Percentiles rank a stretch among this genome's conserved stretches.
phyloP scores from a whole-genome alignment of 768 basidiomycete genomes.

The Tephrocybe sp. region DNA sequence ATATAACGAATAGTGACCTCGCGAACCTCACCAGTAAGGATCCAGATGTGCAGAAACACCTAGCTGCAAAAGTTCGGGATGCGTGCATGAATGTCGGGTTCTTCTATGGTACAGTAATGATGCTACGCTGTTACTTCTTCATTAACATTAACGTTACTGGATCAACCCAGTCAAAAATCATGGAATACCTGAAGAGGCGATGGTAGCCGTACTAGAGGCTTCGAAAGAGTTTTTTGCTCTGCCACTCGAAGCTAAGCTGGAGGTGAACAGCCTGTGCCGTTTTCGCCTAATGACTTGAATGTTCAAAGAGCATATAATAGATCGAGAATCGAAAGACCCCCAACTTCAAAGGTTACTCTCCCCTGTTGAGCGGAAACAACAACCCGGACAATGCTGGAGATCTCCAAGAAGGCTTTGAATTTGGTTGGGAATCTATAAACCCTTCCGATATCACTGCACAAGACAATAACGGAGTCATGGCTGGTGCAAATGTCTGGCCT shows the following conservation, averaged over 20 bases:
- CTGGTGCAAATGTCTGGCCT: conserved; percentile 81
- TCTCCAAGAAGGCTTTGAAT: conserved; percentile 87
- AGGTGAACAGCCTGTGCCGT: too few relatives aligned
- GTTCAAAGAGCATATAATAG: too few relatives aligned
- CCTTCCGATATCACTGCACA: conserved; percentile 22
- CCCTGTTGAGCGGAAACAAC: conserved; percentile 69
- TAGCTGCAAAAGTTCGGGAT: conserved; percentile 61
- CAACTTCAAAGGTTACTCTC: conserved; percentile 80
- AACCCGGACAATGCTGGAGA: conserved; percentile 80
- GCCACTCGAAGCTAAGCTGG: conserved; percentile 60
- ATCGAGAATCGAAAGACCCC: conserved; percentile 54
- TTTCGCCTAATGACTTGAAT: too few relatives aligned
- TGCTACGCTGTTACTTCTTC: background rate
- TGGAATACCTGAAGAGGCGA: conserved; percentile 54
- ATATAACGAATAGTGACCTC: too few relatives aligned
- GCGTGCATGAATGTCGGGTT: conserved; percentile 85
- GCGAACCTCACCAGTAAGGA: conserved; percentile 36
- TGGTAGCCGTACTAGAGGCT: conserved; percentile 42
- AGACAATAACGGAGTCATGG: conserved; percentile 53
- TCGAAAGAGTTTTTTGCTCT: conserved; percentile 68
- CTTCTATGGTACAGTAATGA: conserved; percentile 60
- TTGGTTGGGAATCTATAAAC: conserved; percentile 65
- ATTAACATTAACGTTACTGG: background rate
- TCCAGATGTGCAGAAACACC: conserved; percentile 29
- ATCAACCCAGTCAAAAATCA: conserved; percentile 69